phyloP scores from a whole-genome alignment of 225 moss, liverwort and hornwort species.

The Thuidium tamariscinum region DNA sequence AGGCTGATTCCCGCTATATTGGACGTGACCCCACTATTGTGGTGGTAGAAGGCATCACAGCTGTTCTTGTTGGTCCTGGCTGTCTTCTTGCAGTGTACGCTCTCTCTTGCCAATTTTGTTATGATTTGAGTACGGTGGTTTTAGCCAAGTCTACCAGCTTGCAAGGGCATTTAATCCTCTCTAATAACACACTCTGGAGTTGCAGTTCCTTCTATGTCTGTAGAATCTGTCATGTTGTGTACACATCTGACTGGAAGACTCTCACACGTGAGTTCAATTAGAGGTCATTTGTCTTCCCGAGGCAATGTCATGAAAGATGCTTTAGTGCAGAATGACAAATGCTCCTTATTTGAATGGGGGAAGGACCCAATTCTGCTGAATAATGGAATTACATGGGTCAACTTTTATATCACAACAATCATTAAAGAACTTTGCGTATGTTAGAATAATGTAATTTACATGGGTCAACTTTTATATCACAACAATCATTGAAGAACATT shows the following conservation, averaged over 20 bases:
- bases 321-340: neutral
- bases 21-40: conserved; percentile 70
- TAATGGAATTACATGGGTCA: too few relatives aligned
- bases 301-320: neutral
- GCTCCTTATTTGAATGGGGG: neutral
- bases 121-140: neutral
- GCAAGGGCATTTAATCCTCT: neutral
- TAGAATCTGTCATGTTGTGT: neutral
- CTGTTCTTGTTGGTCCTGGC: conserved; percentile 74
- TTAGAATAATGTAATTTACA: too few relatives aligned
- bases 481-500: too few relatives aligned
- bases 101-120: neutral
- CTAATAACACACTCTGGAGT: neutral
- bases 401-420: neutral
- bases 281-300: too few relatives aligned
- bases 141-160: too few relatives aligned
- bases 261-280: neutral
- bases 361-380: neutral
- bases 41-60: conserved; percentile 75
- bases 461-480: too few relatives aligned
- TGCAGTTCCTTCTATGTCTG: neutral
- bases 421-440: neutral
- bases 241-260: neutral
- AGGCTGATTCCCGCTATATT: conserved; percentile 81
- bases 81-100: conserved; percentile 69